Percentiles rank a stretch among this genome's conserved stretches.
Evolutionary conservation across 1,284 basidiomycete genomes (phyloP).

Genomic region (Naganishia liquefaciens): DNA sequence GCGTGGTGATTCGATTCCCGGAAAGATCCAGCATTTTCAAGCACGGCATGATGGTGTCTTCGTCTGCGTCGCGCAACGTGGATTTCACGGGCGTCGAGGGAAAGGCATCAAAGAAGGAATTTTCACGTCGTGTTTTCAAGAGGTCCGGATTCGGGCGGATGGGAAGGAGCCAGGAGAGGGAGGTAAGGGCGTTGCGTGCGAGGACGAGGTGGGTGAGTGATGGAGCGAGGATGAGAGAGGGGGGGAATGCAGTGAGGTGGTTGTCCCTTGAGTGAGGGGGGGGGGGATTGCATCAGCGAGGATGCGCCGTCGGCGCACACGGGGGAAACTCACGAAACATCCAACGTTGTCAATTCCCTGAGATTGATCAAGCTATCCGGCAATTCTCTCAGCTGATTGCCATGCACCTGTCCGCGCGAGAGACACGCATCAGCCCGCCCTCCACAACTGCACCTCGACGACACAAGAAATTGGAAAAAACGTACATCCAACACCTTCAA

Average conservation of each 20-base stretch:
- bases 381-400: conserved; percentile 42
- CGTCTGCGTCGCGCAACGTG: conserved; percentile 20
- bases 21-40: conserved; percentile 44
- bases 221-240: conserved; percentile 47
- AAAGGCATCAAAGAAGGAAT: conserved; percentile 32
- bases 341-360: conserved; percentile 44
- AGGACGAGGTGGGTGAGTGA: conserved; percentile 47
- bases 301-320: neutral
- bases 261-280: conserved; percentile 50
- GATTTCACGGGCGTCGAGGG: conserved; percentile 31
- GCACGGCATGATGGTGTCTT: conserved; percentile 38
- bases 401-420: conserved; percentile 42
- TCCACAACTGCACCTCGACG: neutral
- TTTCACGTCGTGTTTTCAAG: conserved; percentile 40
- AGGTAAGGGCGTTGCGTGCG: conserved; percentile 46
- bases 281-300: too few relatives aligned
- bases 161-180: conserved; percentile 43
- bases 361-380: conserved; percentile 50
- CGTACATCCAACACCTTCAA: conserved; percentile 50
- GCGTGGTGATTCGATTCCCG: conserved; percentile 41
- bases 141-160: conserved; percentile 47
- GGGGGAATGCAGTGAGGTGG: conserved; percentile 42
- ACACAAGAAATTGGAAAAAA: neutral
- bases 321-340: conserved; percentile 46
- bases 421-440: neutral